phyloP scores from a whole-genome alignment of 1,139 yeast genomes.

The Candida pseudoviswanathii region DNA sequence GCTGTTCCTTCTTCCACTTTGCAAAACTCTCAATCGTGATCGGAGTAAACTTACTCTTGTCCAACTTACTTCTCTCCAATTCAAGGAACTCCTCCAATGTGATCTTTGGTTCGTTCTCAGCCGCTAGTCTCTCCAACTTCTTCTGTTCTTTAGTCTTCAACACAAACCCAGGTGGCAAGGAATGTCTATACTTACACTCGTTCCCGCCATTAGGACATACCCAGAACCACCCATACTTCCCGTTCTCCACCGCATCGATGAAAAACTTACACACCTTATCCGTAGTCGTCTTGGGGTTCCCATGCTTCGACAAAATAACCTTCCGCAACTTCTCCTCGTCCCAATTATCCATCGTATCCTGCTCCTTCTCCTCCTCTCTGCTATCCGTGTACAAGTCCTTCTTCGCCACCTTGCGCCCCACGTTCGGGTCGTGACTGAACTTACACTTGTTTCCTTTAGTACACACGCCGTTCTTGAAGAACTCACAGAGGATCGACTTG shows the following conservation, averaged over 20 bases:
- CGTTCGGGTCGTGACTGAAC: conserved; percentile 85
- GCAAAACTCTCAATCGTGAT: conserved; percentile 82
- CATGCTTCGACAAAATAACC: conserved; percentile 89
- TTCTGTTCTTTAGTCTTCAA: conserved; percentile 96
- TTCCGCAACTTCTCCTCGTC: conserved; percentile 91
- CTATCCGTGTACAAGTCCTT: conserved; percentile 92
- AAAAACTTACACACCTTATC: conserved; percentile 93
- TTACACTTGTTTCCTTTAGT: conserved; percentile 90
- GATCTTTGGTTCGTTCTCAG: conserved; percentile 84
- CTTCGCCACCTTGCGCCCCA: conserved; percentile 88
- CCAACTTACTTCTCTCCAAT: conserved; percentile 85
- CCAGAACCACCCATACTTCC: conserved; percentile 99
- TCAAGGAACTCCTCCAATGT: conserved; percentile 96
- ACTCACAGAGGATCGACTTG: conserved; percentile 87
- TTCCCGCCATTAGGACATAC: conserved; percentile 93
- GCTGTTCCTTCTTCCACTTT: conserved; percentile 79
- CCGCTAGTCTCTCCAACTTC: conserved; percentile 83
- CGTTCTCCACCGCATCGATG: conserved; percentile 96
- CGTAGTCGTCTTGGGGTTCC: conserved; percentile 91
- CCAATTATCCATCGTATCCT: conserved; percentile 95
- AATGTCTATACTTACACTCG: conserved; percentile 91
- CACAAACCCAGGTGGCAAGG: conserved; percentile 96
- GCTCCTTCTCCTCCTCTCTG: conserved; percentile 62
- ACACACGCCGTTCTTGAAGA: conserved; percentile 88
- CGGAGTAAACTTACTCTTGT: conserved; percentile 78